Evolutionary conservation across 2,329 filamentous ascomycete genomes (phyloP).

Genomic region (Diaporthe nobilis): DNA sequence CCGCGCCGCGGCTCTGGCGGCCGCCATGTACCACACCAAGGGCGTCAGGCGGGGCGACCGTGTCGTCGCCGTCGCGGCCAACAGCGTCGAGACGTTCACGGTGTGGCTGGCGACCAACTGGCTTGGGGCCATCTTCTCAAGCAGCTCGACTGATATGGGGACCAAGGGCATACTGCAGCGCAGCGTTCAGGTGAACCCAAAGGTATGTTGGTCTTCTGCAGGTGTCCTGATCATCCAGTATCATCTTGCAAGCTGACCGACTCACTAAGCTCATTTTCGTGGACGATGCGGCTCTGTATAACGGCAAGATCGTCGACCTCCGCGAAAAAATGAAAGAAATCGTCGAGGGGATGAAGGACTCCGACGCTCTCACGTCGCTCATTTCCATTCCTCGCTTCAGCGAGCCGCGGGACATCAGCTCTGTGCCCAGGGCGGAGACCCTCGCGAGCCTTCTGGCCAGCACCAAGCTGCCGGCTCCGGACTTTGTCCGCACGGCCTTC

Average conservation of each 20-base stretch:
- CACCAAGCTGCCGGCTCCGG: conserved; percentile 51
- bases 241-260: conserved; percentile 34
- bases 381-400: conserved; percentile 78
- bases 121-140: conserved; percentile 82
- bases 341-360: conserved; percentile 71
- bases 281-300: conserved; percentile 85
- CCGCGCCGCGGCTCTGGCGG: conserved; percentile 70
- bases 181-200: conserved; percentile 80
- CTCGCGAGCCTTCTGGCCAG: conserved; percentile 60
- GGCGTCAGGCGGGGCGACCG: conserved; percentile 81
- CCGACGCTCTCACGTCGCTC: conserved; percentile 72
- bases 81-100: conserved; percentile 80
- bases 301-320: conserved; percentile 81
- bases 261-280: conserved; percentile 78
- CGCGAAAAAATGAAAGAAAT: conserved; percentile 79
- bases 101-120: conserved; percentile 79
- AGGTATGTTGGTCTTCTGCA: conserved; percentile 54
- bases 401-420: conserved; percentile 69
- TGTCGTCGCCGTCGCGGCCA: conserved; percentile 81
- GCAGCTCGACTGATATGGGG: conserved; percentile 86
- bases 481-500: conserved; percentile 75
- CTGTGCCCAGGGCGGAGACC: conserved; percentile 63
- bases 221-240: not conserved
- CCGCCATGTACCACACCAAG: conserved; percentile 72
- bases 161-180: conserved; percentile 83